Conservation (phyloP, 108 stramenopile genomes). For the Cyclotella choctawhatcheeana region DNA sequence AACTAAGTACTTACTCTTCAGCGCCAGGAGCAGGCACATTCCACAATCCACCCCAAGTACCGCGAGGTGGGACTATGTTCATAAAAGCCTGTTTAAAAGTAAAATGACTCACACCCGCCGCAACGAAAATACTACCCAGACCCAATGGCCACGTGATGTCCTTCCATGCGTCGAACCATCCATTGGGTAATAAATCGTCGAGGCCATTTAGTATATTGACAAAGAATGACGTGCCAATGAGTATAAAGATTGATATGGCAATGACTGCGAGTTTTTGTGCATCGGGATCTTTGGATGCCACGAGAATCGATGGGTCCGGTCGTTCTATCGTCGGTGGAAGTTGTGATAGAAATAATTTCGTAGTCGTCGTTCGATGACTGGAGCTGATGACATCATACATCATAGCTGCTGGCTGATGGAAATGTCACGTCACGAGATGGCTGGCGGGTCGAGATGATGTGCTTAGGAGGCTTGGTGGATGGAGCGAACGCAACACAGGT, state of each 20-base stretch:
- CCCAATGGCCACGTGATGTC: constrained; percentile 72
- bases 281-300: constrained; percentile 57
- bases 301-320: constrained; percentile 72
- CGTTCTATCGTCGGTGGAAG: constrained; percentile 20
- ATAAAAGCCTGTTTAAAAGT: constrained; percentile 68
- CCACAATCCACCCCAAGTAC: constrained; percentile 91
- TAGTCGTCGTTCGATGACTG: not conserved
- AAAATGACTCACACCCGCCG: constrained; percentile 86
- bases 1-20: too few species aligned
- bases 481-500: not conserved
- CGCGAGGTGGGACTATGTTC: constrained; percentile 81
- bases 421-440: too few species aligned
- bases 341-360: constrained; percentile 1
- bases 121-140: constrained; percentile 72
- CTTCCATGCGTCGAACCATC: constrained; percentile 65
- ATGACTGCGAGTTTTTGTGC: constrained; percentile 55
- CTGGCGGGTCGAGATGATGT: not conserved
- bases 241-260: constrained; percentile 50
- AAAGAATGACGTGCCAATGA: constrained; percentile 53
- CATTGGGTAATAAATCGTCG: constrained; percentile 60
- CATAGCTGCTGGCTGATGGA: too few species aligned
- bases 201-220: constrained; percentile 50
- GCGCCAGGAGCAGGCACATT: constrained; percentile 76
- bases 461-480: not conserved
- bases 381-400: too few species aligned